These are phyloP conservation scores for Hyphodiscus sp. DNA, from an alignment of 2,329 filamentous ascomycete species.

Conservation along the genomic window DNA sequence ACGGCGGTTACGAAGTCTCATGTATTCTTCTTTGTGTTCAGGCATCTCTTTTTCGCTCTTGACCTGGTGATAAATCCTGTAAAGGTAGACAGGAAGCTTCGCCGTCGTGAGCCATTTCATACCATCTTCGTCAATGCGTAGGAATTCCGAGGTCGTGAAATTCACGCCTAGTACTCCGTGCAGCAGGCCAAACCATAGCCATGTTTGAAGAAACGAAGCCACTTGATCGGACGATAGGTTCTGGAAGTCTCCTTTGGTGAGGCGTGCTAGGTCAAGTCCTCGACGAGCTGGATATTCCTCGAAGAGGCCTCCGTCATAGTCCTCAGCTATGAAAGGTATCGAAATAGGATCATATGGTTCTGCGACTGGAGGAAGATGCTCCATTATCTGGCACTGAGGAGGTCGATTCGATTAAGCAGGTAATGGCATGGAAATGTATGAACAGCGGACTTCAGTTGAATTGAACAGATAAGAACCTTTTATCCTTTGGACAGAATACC, in stretches of 20 bases:
- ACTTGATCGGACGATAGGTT: background rate
- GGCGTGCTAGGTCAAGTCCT: conserved; percentile 7
- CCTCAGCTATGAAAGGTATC: conserved; percentile 7
- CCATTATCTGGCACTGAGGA: conserved; percentile 1
- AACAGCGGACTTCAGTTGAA: too few relatives aligned
- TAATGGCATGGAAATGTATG: too few relatives aligned
- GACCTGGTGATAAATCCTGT: background rate
- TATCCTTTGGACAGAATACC: too few relatives aligned
- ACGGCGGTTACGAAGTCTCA: background rate
- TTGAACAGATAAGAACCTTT: too few relatives aligned
- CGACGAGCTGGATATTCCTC: conserved; percentile 3
- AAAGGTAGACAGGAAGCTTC: conserved; percentile 3
- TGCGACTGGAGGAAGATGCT: conserved; percentile 9
- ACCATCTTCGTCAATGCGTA: conserved; percentile 3
- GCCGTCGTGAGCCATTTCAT: conserved; percentile 7
- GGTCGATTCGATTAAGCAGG: too few relatives aligned
- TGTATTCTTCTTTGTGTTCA: background rate
- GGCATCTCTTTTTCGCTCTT: background rate
- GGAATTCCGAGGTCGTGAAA: conserved; percentile 1
- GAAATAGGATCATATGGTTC: conserved; percentile 6
- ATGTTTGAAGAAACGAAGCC: conserved; percentile 8
- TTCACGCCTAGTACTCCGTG: conserved; percentile 3
- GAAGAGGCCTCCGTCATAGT: conserved; percentile 6
- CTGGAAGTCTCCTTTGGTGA: conserved; percentile 7
- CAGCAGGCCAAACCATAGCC: conserved; percentile 12